phyloP scores from a whole-genome alignment of 768 basidiomycete species.

The Lepiota venenata region DNA sequence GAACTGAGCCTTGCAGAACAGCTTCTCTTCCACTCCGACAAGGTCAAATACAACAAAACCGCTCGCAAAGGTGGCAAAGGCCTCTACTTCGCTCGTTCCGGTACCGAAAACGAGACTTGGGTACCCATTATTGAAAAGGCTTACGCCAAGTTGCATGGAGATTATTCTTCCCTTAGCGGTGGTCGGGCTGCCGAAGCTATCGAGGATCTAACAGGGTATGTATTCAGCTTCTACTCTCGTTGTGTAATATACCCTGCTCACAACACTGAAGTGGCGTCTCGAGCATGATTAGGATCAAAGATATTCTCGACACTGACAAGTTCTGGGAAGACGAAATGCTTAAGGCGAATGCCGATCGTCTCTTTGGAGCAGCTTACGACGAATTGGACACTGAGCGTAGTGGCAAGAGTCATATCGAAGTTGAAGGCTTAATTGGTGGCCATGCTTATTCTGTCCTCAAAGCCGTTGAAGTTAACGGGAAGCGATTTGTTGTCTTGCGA shows the following conservation, averaged over 20 bases:
- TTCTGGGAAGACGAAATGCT: constrained; percentile 52
- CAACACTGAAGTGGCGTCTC: constrained; percentile 34
- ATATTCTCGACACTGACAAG: constrained; percentile 42
- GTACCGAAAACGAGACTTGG: constrained; percentile 49
- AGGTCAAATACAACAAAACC: constrained; percentile 38
- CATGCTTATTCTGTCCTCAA: constrained; percentile 43
- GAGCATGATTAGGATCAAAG: constrained; percentile 29
- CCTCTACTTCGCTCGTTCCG: constrained; percentile 48
- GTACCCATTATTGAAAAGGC: constrained; percentile 60
- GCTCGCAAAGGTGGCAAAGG: constrained; percentile 47
- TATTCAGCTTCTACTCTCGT: background rate
- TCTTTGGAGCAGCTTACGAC: constrained; percentile 43
- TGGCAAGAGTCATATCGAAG: constrained; percentile 5
- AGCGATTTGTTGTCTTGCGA: constrained; percentile 40
- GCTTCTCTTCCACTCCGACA: constrained; percentile 49
- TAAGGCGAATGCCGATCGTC: constrained; percentile 37
- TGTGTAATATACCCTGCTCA: background rate
- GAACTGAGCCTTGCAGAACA: constrained; percentile 38
- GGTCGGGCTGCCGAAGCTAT: constrained; percentile 40
- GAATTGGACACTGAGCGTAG: constrained; percentile 19
- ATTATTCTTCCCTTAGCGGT: constrained; percentile 30
- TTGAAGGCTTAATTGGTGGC: constrained; percentile 27
- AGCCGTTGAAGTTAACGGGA: constrained; percentile 37
- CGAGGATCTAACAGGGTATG: constrained; percentile 51
- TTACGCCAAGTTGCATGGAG: constrained; percentile 51